Percentiles rank a stretch among this genome's conserved stretches.
phyloP scores from a whole-genome alignment of 352 stramenopile species.

The Globisporangium orthogonon region DNA sequence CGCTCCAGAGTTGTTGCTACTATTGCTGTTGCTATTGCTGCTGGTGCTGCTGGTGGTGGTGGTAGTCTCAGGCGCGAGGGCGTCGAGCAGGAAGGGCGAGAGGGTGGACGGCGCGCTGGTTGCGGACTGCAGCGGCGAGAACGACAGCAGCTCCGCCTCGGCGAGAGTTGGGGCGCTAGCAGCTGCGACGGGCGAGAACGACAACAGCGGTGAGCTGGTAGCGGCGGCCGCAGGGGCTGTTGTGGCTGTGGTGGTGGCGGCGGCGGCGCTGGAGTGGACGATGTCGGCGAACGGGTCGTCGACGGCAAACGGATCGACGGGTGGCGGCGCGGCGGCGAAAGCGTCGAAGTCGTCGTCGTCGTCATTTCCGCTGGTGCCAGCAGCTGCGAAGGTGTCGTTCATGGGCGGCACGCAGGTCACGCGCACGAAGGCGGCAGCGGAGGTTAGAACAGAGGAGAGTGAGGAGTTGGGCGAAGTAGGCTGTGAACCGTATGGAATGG shows the following conservation, averaged over 20 bases:
- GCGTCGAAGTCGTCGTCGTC: constrained; percentile 29
- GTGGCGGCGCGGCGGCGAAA: constrained; percentile 29
- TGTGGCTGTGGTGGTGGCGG: not conserved
- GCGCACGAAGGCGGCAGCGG: too few species aligned
- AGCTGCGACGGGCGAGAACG: constrained; percentile 29
- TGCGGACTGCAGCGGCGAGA: constrained; percentile 13
- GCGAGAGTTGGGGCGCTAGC: constrained; percentile 15
- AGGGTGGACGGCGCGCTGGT: constrained; percentile 1
- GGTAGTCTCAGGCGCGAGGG: not conserved
- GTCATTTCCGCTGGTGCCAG: not conserved
- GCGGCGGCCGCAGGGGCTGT: not conserved
- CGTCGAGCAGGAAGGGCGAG: constrained; percentile 8
- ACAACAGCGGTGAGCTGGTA: constrained; percentile 22
- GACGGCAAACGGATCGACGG: constrained; percentile 20
- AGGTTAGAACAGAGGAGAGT: not conserved
- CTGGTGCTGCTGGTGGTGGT: not conserved
- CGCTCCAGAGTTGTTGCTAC: constrained; percentile 4
- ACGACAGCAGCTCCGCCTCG: constrained; percentile 16
- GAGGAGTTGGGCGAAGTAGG: too few species aligned
- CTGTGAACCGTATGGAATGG: too few species aligned
- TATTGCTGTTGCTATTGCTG: not conserved
- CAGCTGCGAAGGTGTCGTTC: not conserved
- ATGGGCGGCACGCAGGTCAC: not conserved
- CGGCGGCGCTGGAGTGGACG: constrained; percentile 6
- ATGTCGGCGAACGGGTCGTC: constrained; percentile 19